Conservation (phyloP, 1,139 yeast genomes). For the Saccharomycopsis hybrid region DNA sequence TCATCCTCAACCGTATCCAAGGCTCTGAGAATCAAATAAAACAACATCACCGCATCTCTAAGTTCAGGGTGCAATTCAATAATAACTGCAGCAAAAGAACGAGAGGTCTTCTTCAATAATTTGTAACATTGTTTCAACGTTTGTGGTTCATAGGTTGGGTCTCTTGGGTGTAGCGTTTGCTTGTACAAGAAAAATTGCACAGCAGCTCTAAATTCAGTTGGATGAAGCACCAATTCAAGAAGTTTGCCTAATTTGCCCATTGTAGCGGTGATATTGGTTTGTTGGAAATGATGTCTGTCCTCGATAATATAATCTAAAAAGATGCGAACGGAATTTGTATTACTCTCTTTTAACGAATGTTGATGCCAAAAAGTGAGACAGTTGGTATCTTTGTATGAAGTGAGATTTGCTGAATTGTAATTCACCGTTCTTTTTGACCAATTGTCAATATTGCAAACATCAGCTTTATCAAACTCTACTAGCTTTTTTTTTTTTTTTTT, state of each 20-base stretch:
- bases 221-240: constrained; percentile 60
- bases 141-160: constrained; percentile 37
- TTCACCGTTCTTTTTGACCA: too few relatives aligned
- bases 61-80: constrained; percentile 87
- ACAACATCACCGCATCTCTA: constrained; percentile 72
- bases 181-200: constrained; percentile 51
- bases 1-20: constrained; percentile 97
- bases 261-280: too few relatives aligned
- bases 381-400: too few relatives aligned
- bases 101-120: constrained; percentile 63
- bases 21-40: constrained; percentile 82
- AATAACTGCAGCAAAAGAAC: constrained; percentile 91
- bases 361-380: too few relatives aligned
- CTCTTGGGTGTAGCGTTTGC: constrained; percentile 49
- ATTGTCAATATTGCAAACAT: too few relatives aligned
- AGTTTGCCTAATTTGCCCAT: constrained; percentile 53
- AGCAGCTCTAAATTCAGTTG: constrained; percentile 64
- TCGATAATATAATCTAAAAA: too few relatives aligned
- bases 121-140: constrained; percentile 62
- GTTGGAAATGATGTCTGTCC: too few relatives aligned
- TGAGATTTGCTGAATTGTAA: too few relatives aligned
- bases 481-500: too few relatives aligned
- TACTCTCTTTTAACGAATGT: too few relatives aligned
- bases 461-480: too few relatives aligned
- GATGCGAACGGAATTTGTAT: too few relatives aligned